Conservation (phyloP, 305 asterid species). For the Fraxinus latifolia region DNA sequence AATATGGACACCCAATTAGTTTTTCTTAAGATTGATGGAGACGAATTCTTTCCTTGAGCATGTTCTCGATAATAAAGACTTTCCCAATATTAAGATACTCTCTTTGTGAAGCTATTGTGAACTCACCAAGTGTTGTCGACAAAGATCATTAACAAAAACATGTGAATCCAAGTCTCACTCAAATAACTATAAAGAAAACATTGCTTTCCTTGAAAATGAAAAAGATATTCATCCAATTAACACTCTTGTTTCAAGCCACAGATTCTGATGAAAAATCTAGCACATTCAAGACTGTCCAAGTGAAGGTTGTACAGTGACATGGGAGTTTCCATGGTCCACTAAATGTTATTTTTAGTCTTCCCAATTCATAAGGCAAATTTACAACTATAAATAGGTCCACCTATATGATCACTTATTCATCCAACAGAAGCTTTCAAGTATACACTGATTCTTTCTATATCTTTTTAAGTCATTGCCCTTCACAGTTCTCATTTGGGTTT, state of each 20-base stretch:
- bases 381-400: constrained; percentile 27
- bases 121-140: background rate
- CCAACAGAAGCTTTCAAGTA: background rate
- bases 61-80: background rate
- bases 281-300: constrained; percentile 12
- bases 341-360: background rate
- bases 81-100: background rate
- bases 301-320: constrained; percentile 26
- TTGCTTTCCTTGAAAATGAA: background rate
- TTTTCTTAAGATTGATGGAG: background rate
- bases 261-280: constrained; percentile 13
- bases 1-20: background rate
- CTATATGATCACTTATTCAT: background rate
- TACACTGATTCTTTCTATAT: background rate
- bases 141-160: background rate
- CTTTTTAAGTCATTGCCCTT: no score
- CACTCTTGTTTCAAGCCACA: background rate
- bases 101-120: background rate
- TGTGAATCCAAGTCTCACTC: background rate
- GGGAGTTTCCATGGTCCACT: constrained; percentile 33
- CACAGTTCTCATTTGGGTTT: background rate
- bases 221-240: background rate
- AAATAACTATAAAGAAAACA: background rate
- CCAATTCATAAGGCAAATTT: background rate
- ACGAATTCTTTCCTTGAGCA: background rate